These are phyloP conservation scores for Vickermania spadyakhi DNA, from an alignment of 208 protist genomes.

Conservation along the genomic window DNA sequence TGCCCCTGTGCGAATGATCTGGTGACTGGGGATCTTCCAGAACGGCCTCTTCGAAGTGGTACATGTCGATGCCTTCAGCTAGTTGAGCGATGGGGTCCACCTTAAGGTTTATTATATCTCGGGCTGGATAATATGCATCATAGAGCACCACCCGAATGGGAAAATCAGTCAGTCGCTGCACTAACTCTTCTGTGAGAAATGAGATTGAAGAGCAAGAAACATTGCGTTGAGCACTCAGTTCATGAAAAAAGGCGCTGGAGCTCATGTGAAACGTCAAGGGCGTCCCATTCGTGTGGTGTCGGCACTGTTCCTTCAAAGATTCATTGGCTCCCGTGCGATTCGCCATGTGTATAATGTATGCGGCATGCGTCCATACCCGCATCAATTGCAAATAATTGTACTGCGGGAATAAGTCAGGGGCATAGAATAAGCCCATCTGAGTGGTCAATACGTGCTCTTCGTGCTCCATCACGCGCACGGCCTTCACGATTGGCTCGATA, in stretches of 20 bases:
- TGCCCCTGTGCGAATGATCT: too few relatives aligned
- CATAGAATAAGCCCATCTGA: slow-evolving; percentile 35
- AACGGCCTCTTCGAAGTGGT: neutral
- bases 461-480: slow-evolving; percentile 14
- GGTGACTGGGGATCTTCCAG: too few relatives aligned
- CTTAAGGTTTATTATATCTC: neutral
- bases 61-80: neutral
- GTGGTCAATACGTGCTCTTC: slow-evolving; percentile 18
- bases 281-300: neutral
- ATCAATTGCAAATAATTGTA: slow-evolving; percentile 49
- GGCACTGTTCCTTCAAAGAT: neutral
- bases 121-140: slow-evolving; percentile 1
- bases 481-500: slow-evolving; percentile 15
- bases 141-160: neutral
- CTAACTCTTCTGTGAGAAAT: neutral
- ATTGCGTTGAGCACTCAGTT: neutral
- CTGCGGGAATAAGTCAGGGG: slow-evolving; percentile 37
- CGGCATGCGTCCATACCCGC: slow-evolving; percentile 13
- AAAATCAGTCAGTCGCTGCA: neutral
- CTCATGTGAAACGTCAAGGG: slow-evolving; percentile 3
- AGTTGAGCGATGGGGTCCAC: neutral
- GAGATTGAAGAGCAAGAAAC: neutral
- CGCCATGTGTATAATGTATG: slow-evolving; percentile 12
- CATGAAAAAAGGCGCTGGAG: neutral
- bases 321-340: neutral